Conservation (phyloP, 2,329 filamentous ascomycete genomes). For the Curvularia hawaiiensis region DNA sequence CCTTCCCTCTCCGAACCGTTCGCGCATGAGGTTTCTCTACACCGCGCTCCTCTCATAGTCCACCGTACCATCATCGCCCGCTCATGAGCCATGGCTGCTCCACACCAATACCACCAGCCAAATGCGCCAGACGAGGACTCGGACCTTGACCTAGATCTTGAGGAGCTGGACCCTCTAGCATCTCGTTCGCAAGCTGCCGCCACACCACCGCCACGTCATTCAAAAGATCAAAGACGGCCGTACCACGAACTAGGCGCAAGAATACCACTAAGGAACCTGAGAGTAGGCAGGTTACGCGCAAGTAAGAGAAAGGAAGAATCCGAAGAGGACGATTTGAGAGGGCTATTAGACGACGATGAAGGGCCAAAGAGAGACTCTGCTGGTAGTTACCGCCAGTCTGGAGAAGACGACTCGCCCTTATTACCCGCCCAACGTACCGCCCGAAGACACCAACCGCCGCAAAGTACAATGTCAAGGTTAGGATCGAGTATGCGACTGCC, state of each 20-base stretch:
- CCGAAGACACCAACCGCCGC: slow-evolving; percentile 31
- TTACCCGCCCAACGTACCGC: slow-evolving; percentile 53
- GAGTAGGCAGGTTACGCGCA: slow-evolving; percentile 54
- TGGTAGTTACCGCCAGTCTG: slow-evolving; percentile 60
- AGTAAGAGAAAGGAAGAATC: slow-evolving; percentile 52
- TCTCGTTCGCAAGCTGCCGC: slow-evolving; percentile 30
- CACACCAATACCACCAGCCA: slow-evolving; percentile 55
- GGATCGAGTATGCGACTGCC: slow-evolving; percentile 66
- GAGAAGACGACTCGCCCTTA: slow-evolving; percentile 76
- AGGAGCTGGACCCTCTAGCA: slow-evolving; percentile 73
- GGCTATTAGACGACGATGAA: slow-evolving; percentile 68
- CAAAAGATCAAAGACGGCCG: slow-evolving; percentile 39
- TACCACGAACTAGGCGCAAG: slow-evolving; percentile 53
- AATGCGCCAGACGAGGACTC: slow-evolving; percentile 73
- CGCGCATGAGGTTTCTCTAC: slow-evolving; percentile 22
- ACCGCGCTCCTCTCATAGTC: slow-evolving; percentile 2
- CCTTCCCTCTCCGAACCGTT: background rate
- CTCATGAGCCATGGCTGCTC: slow-evolving; percentile 53
- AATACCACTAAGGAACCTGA: slow-evolving; percentile 72
- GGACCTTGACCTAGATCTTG: slow-evolving; percentile 76
- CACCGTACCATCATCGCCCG: slow-evolving; percentile 13
- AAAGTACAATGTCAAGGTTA: slow-evolving; percentile 52
- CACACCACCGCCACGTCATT: slow-evolving; percentile 35
- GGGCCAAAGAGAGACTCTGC: slow-evolving; percentile 62
- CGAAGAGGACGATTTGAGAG: slow-evolving; percentile 69